Base-by-base conservation (phyloP, 1,139 yeast genomes). In the Saccharomyces uvarum region DNA sequence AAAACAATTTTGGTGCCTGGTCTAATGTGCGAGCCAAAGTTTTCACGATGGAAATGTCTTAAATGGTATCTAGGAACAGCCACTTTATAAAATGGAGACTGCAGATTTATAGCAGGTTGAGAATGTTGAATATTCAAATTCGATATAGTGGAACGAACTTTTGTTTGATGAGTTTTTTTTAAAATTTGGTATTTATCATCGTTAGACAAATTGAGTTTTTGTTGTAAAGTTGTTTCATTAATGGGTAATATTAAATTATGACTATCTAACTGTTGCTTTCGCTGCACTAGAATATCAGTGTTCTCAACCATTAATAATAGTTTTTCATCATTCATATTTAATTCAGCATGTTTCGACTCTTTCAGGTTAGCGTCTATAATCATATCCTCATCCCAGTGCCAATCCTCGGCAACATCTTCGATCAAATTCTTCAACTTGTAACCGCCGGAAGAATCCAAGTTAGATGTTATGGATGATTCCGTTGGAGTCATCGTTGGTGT, bases 61-160 rank as follows among this genome's bases (percentile, higher is more conserved):
- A 87, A 77, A 62, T 88, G 89, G 5, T 80, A 78, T 61, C 83
- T 83, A 3, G 86, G 75, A 46, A 90, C 74, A 58, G 78, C 82
- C 29, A 91, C 97, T 67, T 86, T 88, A 72, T 90, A 95, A 70
- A 83, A 91, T 4, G 99, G 99, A 0, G 91, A 80, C 71, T 95
- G 99, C 51, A 95, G 75, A 53, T 95, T 77, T 44, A 84, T 70
- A 0, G 99, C 97, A 2, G 97, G 96, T 64, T 84, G 78, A 0
- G 97, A 82, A 70, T 95, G 99, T 64, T 95, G 99, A 58, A 95
- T 90, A 55, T 81, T 85, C 60, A 95, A 76, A 61, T 93, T 89
- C 55, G 98, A 96, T 65, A 95, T 84, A 21, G 96, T 95, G 4
- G 96, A 84, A 69, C 99, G 83, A 41, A 93, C 89, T 74, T 89